phyloP scores from a whole-genome alignment of 352 stramenopile species.

The Globisporangium radiosum region DNA sequence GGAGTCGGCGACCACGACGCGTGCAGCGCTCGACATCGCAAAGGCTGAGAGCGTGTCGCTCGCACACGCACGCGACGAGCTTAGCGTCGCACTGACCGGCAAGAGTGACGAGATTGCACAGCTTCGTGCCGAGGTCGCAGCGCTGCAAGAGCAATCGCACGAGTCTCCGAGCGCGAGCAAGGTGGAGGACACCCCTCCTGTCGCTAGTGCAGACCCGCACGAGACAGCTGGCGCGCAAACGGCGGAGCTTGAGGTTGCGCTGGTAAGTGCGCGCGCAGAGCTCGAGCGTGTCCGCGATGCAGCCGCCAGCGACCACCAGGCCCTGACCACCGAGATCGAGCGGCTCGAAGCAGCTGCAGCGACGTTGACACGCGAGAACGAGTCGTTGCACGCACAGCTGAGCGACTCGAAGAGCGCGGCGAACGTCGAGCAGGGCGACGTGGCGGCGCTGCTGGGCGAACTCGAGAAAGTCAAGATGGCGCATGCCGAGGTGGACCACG shows the following conservation, averaged over 20 bases:
- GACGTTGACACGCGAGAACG: constrained; percentile 9
- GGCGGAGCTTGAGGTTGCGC: constrained; percentile 4
- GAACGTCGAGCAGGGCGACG: constrained; percentile 3
- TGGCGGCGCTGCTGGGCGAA: constrained; percentile 40
- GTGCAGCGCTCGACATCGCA: not conserved
- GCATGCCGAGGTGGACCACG: constrained; percentile 37
- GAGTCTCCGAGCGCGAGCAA: no score
- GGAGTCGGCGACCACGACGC: not conserved
- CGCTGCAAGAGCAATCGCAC: not conserved
- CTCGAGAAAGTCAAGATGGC: constrained; percentile 58
- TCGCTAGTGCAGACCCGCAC: not conserved
- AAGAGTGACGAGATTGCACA: constrained; percentile 2
- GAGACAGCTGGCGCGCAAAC: constrained; percentile 1
- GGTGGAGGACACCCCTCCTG: no score
- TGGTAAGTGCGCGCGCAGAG: constrained; percentile 2
- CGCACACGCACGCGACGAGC: not conserved
- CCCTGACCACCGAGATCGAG: not conserved
- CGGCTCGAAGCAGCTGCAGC: not conserved
- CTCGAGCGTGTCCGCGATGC: not conserved
- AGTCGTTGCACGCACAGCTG: constrained; percentile 5
- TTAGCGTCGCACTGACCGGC: not conserved
- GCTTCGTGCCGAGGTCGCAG: not conserved
- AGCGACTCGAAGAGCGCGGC: not conserved
- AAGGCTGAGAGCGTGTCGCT: not conserved
- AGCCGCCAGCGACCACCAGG: not conserved